Base-by-base conservation (phyloP, 352 stramenopile genomes). In the Phytophthora citricola region DNA sequence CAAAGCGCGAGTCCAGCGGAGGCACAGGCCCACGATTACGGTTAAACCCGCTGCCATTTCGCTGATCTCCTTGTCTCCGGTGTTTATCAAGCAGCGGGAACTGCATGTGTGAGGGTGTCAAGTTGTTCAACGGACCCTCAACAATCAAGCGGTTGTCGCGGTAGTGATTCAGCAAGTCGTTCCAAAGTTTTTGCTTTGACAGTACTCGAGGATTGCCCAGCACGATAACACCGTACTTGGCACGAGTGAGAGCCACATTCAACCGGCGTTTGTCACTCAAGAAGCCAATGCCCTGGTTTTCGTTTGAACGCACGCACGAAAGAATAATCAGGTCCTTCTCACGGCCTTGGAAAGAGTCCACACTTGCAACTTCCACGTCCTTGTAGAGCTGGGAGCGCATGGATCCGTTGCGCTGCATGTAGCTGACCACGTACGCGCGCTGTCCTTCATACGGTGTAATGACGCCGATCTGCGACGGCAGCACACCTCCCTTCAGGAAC, bases 311-410 rank as follows among this genome's bases (percentile, higher is more conserved):
- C 29, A 99, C 98, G 73, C 98, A 99, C 9, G 97, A 99, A 20
- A 98, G 70, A 63, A 98, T 97, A 63, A 99, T 99, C 50, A 99
- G 91, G 76, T 99, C 98, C 78, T 99, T 99, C 71, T 99, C 98
- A 36, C 98, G 95, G 11, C 98, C 98, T 79, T 99, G 98, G 75
- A 99, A 99, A 58, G 96, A 98, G 85, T 99, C 98, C 5, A 99
- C 98, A 58, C 88, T 98, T 14, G 98, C 98, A 15, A 99, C 97
- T 87, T 99, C 98, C 43, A 99, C 98, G 9, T 98, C 91, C 77
- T 98, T 98, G 76, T 99, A 99, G 5, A 99, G 65, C 62, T 98
- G 87, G 46, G 88, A 90, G 1, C 92, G 90, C 76, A 99, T 90
- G 5, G 93, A 66, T n/a, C 97, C 98, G 39, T 97, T 97, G 55